Base-by-base conservation (phyloP, 2,329 filamentous ascomycete species). In the Xylariaceae sp. region DNA sequence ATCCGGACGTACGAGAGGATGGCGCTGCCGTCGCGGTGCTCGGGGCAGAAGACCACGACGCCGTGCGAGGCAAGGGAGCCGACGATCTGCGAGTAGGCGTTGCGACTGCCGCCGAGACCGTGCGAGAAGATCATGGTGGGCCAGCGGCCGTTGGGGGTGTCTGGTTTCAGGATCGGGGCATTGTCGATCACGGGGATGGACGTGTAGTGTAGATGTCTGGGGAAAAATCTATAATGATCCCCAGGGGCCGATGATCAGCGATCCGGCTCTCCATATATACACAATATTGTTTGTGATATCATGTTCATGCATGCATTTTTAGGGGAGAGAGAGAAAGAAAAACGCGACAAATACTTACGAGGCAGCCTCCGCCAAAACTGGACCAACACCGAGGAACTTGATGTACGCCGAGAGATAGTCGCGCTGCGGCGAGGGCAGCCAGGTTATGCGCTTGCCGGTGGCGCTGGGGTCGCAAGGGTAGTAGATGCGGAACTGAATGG, bases 101-200 rank as follows among this genome's bases (percentile, higher is more conserved):
- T 94, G 65, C 89, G 82, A 61, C 84, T 87, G 44, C 91, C 91
- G 44, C 89, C 91, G 1, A 96, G 79, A 0, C 91, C 91, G 70
- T 96, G 91, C 1, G 90, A 94, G 74, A 96, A 95, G 63, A 96
- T 79, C 77, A 91, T 86, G 0, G 90, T 88, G 0, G 91, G 90
- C 88, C 89, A 94, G 75, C 84, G 78, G 60, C 76, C 74, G 3
- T 77, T 75, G 1, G 76, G 68, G 2, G 77, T 75, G 9, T 76
- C 68, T 60, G 84, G 69, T 60, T 77, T 61, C 69, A 86, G 80
- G 6, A 92, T 73, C 4, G 80, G 78, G 9, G 89, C 89, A 70
- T 92, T 89, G 66, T 89, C 86, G 65, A 85, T 79, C 30, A 84
- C 88, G 4, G 89, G 89, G 30, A 93, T 87, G 1, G 85, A 81